phyloP scores from a whole-genome alignment of 345 rosid species.

The Anacardium occidentale region DNA sequence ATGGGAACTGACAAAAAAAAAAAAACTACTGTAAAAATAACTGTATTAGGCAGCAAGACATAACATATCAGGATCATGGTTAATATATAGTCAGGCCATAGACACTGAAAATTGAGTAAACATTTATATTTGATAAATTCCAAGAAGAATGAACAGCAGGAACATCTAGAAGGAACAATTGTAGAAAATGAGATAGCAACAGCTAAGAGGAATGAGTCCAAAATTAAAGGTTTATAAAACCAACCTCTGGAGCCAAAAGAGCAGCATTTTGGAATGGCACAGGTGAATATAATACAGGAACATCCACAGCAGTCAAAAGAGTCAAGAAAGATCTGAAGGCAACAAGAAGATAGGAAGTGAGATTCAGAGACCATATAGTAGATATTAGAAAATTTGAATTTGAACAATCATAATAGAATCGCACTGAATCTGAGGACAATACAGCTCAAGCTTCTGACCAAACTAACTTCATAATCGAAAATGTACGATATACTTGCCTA shows the following conservation, averaged over 20 bases:
- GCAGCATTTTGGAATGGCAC: conserved; percentile 79
- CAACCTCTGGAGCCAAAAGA: conserved; percentile 80
- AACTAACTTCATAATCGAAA: not conserved
- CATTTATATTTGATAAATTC: not conserved
- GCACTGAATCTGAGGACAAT: not conserved
- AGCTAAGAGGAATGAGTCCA: not conserved
- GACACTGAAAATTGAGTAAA: not conserved
- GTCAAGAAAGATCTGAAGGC: conserved; percentile 65
- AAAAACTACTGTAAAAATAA: not conserved
- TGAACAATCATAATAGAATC: not conserved
- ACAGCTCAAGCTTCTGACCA: conserved; percentile 3
- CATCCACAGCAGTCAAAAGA: conserved; percentile 60
- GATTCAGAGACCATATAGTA: conserved; percentile 5
- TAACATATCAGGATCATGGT: not conserved
- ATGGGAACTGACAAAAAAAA: not conserved
- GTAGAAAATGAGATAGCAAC: not conserved
- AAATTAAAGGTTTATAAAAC: conserved; percentile 23
- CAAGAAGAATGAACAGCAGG: not conserved
- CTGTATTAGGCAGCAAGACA: not conserved
- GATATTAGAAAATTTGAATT: conserved; percentile 8
- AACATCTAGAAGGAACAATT: not conserved
- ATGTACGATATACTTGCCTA: conserved; percentile 43
- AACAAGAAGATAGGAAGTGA: conserved; percentile 26
- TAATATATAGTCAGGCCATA: not conserved
- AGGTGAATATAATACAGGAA: conserved; percentile 79